phyloP scores from a whole-genome alignment of 176 grass and related monocot genomes.

The Poa annua region DNA sequence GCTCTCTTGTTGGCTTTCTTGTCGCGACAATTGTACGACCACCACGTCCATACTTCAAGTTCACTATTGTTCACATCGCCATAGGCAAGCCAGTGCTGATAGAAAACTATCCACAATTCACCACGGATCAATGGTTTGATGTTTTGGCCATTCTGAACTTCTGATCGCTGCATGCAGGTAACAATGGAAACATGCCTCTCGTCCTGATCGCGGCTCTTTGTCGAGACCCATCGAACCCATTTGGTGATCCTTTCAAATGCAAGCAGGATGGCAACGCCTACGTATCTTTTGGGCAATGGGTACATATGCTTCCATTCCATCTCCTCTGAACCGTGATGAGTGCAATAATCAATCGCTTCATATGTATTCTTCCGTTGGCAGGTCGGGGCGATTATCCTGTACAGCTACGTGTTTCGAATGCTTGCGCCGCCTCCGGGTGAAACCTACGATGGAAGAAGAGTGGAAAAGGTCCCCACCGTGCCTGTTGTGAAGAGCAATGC shows the following conservation, averaged over 20 bases:
- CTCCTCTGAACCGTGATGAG: not conserved
- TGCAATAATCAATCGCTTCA: not conserved
- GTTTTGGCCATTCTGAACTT: not conserved
- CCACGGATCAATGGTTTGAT: not conserved
- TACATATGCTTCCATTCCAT: slow-evolving; percentile 22
- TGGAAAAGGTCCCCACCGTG: slow-evolving; percentile 28
- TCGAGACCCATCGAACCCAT: slow-evolving; percentile 66
- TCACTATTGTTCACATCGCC: slow-evolving; percentile 72
- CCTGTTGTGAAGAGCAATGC: not conserved
- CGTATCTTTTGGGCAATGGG: slow-evolving; percentile 76
- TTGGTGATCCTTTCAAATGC: slow-evolving; percentile 65
- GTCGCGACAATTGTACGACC: slow-evolving; percentile 62
- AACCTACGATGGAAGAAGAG: slow-evolving; percentile 51
- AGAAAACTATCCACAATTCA: not conserved
- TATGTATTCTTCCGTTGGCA: slow-evolving; percentile 11
- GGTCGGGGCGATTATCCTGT: slow-evolving; percentile 75
- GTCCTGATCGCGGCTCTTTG: slow-evolving; percentile 72
- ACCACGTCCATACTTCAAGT: slow-evolving; percentile 71
- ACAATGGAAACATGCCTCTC: slow-evolving; percentile 73
- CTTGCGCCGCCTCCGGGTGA: slow-evolving; percentile 60
- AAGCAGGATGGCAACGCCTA: slow-evolving; percentile 74
- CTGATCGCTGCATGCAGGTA: slow-evolving; percentile 43
- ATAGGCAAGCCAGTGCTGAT: slow-evolving; percentile 46
- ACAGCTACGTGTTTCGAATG: slow-evolving; percentile 79
- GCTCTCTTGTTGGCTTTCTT: slow-evolving; percentile 62